Conservation (phyloP, 2,329 filamentous ascomycete species). For the Fusarium concolor region DNA sequence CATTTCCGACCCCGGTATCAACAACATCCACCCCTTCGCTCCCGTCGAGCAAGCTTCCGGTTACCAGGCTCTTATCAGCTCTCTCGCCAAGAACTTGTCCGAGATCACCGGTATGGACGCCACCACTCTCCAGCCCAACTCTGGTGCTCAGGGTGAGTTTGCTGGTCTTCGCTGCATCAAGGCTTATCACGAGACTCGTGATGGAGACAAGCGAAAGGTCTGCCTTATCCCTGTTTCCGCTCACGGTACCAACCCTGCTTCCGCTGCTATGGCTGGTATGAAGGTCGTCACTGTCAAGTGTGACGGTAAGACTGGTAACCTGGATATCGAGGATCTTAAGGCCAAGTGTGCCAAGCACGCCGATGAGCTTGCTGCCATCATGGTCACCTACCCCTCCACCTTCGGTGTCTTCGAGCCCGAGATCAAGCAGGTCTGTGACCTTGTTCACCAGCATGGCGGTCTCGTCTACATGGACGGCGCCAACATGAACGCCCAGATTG, state of each 20-base stretch:
- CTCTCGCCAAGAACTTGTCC: slow-evolving; percentile 79
- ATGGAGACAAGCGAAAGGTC: slow-evolving; percentile 78
- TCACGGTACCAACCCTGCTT: slow-evolving; percentile 95
- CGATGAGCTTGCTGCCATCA: slow-evolving; percentile 88
- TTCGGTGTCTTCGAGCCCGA: slow-evolving; percentile 94
- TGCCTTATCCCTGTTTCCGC: slow-evolving; percentile 95
- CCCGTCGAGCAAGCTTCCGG: slow-evolving; percentile 73
- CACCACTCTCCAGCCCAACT: slow-evolving; percentile 93
- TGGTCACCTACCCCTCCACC: slow-evolving; percentile 96
- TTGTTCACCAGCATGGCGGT: slow-evolving; percentile 88
- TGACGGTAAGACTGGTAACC: slow-evolving; percentile 85
- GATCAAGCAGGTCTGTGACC: slow-evolving; percentile 84
- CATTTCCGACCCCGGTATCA: slow-evolving; percentile 56
- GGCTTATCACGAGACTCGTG: slow-evolving; percentile 76
- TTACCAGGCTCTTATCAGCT: slow-evolving; percentile 76
- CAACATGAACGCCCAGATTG: slow-evolving; percentile 98
- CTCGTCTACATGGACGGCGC: slow-evolving; percentile 99
- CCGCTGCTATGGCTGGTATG: slow-evolving; percentile 96
- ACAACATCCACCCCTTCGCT: slow-evolving; percentile 85
- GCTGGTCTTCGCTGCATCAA: slow-evolving; percentile 89
- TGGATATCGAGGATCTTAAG: slow-evolving; percentile 89
- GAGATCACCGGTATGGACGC: slow-evolving; percentile 90
- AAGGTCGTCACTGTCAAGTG: slow-evolving; percentile 93
- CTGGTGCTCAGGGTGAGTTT: slow-evolving; percentile 95
- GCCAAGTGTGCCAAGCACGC: slow-evolving; percentile 89